Conservation (phyloP, 805 yeast genomes). For the Hemisphaericaspora nanyangensis region DNA sequence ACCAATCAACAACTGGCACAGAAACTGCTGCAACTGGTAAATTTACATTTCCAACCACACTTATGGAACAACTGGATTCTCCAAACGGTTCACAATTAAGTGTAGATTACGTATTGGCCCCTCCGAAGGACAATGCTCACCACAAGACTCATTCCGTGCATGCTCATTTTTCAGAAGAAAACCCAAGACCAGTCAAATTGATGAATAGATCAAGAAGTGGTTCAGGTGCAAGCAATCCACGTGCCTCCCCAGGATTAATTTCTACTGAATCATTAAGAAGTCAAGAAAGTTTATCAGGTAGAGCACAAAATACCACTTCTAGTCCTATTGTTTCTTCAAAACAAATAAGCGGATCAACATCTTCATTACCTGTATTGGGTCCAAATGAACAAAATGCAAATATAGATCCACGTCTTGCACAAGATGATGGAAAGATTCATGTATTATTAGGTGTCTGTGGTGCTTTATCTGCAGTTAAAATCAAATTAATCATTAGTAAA, state of each 20-base stretch:
- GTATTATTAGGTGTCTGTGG: slow-evolving; percentile 58
- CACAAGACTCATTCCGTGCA: slow-evolving; percentile 63
- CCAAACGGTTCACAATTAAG: slow-evolving; percentile 17
- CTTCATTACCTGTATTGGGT: slow-evolving; percentile 1
- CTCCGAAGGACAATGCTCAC: slow-evolving; percentile 35
- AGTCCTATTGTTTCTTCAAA: background rate
- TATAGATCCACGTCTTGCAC: slow-evolving; percentile 49
- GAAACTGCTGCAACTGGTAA: background rate
- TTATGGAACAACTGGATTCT: background rate
- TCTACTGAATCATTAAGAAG: background rate
- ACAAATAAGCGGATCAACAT: slow-evolving; percentile 3
- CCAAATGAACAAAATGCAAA: slow-evolving; percentile 41
- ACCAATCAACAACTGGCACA: background rate
- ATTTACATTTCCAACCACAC: background rate
- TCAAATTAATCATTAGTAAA: slow-evolving; percentile 49
- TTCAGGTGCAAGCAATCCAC: slow-evolving; percentile 12
- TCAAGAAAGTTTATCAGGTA: background rate
- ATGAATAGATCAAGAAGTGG: slow-evolving; percentile 36
- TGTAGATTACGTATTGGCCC: slow-evolving; percentile 23
- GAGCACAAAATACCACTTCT: background rate
- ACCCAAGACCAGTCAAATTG: slow-evolving; percentile 45
- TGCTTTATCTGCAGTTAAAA: slow-evolving; percentile 49
- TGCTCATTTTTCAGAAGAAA: slow-evolving; percentile 75
- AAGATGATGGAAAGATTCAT: slow-evolving; percentile 54
- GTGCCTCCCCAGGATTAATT: slow-evolving; percentile 1